These are phyloP conservation scores for Baorangia bicolor DNA, from an alignment of 768 basidiomycete species.

Conservation along the genomic window DNA sequence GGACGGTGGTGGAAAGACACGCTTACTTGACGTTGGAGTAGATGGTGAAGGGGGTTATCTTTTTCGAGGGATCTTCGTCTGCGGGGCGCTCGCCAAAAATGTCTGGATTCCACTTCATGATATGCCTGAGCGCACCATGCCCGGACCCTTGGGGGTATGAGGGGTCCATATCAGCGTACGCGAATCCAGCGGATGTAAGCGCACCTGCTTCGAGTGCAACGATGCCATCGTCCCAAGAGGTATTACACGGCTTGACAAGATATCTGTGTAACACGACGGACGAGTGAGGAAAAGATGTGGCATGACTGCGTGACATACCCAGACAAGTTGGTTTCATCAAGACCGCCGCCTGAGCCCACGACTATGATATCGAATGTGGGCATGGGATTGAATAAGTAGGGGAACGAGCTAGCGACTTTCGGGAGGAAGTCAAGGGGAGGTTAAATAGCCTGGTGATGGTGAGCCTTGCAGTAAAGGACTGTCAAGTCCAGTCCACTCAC, in stretches of 20 bases:
- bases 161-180: not conserved
- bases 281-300: constrained; percentile 9
- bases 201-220: constrained; percentile 86
- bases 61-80: constrained; percentile 12
- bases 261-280: constrained; percentile 52
- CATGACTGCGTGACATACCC: constrained; percentile 50
- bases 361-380: constrained; percentile 69
- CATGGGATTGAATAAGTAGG: constrained; percentile 27
- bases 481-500: no score
- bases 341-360: constrained; percentile 86
- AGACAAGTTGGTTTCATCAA: constrained; percentile 85
- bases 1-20: not conserved
- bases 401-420: not conserved
- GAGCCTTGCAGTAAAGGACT: no score
- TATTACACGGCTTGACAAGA: constrained; percentile 68
- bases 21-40: constrained; percentile 36
- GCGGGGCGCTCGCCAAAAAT: constrained; percentile 43
- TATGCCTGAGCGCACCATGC: constrained; percentile 67
- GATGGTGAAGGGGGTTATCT: constrained; percentile 24
- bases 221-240: constrained; percentile 78
- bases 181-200: not conserved
- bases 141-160: constrained; percentile 64
- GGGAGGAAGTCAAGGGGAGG: not conserved
- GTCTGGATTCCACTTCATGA: constrained; percentile 55
- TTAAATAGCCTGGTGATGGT: not conserved